phyloP scores from a whole-genome alignment of 1,284 basidiomycete species.

The Trichosporon sp. region DNA sequence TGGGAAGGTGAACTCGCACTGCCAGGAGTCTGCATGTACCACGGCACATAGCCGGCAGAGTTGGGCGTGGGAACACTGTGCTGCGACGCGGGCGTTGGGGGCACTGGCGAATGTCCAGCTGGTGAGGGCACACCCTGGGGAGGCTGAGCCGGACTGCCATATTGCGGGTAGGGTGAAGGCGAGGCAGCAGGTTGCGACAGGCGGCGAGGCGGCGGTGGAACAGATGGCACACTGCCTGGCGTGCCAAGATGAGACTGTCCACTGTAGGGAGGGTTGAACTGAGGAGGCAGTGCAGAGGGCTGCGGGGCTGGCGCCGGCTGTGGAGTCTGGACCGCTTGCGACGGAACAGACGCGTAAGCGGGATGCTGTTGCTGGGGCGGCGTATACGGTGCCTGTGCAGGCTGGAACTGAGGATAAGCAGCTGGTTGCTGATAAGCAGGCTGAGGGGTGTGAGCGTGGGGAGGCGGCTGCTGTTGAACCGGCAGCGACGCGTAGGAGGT shows the following conservation, averaged over 20 bases:
- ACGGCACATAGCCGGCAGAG: conserved; percentile 45
- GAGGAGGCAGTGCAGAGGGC: conserved; percentile 2
- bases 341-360: not conserved
- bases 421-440: conserved; percentile 10
- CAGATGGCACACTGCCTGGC: conserved; percentile 14
- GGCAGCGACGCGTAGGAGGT: conserved; percentile 2
- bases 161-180: conserved; percentile 25
- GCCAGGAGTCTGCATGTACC: conserved; percentile 51
- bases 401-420: conserved; percentile 12
- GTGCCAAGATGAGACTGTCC: conserved; percentile 10
- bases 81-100: conserved; percentile 21
- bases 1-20: conserved; percentile 33
- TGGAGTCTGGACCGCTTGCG: conserved; percentile 1
- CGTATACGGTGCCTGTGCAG: conserved; percentile 6
- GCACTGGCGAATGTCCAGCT: conserved; percentile 21
- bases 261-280: not conserved
- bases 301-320: conserved; percentile 19
- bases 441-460: not conserved
- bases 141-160: conserved; percentile 6
- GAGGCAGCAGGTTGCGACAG: conserved; percentile 24
- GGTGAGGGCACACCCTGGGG: not conserved
- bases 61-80: conserved; percentile 26
- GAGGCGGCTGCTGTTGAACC: conserved; percentile 9
- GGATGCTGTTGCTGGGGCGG: conserved; percentile 16
- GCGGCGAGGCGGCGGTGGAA: conserved; percentile 5